phyloP scores from a whole-genome alignment of 192 early-diverging fungal species.

The Dispira simplex region DNA sequence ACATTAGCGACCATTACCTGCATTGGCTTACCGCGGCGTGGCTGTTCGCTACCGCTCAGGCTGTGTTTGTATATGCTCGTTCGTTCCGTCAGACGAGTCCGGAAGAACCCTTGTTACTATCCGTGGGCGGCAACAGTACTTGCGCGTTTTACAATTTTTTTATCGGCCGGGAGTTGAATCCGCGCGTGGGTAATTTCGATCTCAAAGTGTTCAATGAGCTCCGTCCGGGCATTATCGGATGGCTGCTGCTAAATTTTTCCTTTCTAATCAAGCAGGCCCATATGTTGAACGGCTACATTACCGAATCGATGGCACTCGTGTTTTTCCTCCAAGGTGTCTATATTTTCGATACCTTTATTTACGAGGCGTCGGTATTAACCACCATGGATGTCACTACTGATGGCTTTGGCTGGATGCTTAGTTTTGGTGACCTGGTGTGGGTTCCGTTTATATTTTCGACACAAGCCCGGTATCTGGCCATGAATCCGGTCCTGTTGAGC shows the following conservation, averaged over 20 bases:
- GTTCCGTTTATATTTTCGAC: conserved; percentile 80
- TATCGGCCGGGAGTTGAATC: conserved; percentile 94
- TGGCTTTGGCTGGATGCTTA: conserved; percentile 87
- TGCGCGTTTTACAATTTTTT: conserved; percentile 86
- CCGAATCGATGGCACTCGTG: conserved; percentile 65
- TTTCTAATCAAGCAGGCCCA: conserved; percentile 65
- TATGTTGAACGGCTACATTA: conserved; percentile 36
- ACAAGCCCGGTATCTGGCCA: conserved; percentile 75
- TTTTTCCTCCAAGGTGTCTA: conserved; percentile 67
- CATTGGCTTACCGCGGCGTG: conserved; percentile 52
- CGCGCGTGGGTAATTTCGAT: conserved; percentile 66
- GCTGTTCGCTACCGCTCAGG: conserved; percentile 43
- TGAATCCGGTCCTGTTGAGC: conserved; percentile 46
- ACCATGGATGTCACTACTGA: conserved; percentile 98
- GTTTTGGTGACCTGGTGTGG: conserved; percentile 73
- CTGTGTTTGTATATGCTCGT: conserved; percentile 52
- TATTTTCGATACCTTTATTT: conserved; percentile 63
- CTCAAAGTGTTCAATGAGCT: conserved; percentile 92
- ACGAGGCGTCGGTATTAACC: conserved; percentile 63
- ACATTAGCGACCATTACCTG: conserved; percentile 67
- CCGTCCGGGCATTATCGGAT: conserved; percentile 84
- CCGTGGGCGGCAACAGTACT: conserved; percentile 82
- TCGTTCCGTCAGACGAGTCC: conserved; percentile 44
- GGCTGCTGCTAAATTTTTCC: conserved; percentile 64
- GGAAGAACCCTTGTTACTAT: conserved; percentile 41